Percentiles rank a stretch among this genome's conserved stretches.
phyloP scores from a whole-genome alignment of 2,329 filamentous ascomycete species.

The Alternaria rosae region DNA sequence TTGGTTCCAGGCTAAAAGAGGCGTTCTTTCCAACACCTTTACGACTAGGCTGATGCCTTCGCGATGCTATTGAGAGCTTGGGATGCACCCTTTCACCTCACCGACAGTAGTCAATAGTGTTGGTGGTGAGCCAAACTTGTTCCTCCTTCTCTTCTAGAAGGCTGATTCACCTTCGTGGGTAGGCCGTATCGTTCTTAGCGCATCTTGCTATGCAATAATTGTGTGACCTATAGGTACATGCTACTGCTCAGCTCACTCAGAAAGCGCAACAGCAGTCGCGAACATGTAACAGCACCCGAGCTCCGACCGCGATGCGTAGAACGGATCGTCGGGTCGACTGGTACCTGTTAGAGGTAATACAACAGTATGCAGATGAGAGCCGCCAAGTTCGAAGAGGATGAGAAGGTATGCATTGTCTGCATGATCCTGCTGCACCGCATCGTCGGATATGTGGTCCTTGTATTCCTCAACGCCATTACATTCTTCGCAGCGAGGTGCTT shows the following conservation, averaged over 20 bases:
- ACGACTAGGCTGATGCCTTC: neutral
- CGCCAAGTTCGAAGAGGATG: neutral
- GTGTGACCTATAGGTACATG: slow-evolving; percentile 1
- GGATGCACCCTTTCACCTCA: neutral
- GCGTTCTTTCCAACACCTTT: neutral
- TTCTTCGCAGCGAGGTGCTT: neutral
- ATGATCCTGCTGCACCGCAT: neutral
- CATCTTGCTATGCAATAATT: neutral
- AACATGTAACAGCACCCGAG: neutral
- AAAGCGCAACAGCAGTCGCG: neutral
- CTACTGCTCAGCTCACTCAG: neutral
- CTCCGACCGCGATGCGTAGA: neutral
- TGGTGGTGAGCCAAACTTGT: neutral
- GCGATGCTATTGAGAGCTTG: neutral
- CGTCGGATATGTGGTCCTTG: neutral
- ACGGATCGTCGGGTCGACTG: neutral
- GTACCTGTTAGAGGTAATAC: neutral
- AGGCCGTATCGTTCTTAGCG: neutral
- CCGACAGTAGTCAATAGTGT: neutral
- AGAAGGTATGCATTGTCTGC: neutral
- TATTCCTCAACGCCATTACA: neutral
- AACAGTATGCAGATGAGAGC: neutral
- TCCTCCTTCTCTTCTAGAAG: neutral
- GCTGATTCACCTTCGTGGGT: neutral
- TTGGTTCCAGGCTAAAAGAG: neutral